Percentiles rank a stretch among this genome's conserved stretches.
phyloP scores from a whole-genome alignment of 192 early-diverging fungal genomes.

The Entomortierella lignicola region DNA sequence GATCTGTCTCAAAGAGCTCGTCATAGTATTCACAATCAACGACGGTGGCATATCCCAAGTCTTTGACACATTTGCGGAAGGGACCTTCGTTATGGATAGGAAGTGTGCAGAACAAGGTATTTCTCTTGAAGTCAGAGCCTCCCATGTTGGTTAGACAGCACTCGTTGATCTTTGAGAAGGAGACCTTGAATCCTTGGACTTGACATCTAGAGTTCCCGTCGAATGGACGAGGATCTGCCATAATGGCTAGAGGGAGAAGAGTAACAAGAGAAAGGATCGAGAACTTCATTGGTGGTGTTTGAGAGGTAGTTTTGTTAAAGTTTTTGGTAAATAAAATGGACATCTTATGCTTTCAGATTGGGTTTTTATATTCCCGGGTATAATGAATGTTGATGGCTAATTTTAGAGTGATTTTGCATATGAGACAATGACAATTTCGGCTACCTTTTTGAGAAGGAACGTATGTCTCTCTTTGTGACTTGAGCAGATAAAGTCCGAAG shows the following conservation, averaged over 20 bases:
- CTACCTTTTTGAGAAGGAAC: no score
- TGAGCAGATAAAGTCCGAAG: no score
- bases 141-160: constrained; percentile 40
- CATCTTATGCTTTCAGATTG: no score
- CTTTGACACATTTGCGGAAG: constrained; percentile 36
- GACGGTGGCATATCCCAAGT: constrained; percentile 22
- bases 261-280: neutral
- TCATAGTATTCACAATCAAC: constrained; percentile 26
- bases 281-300: no score
- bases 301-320: no score
- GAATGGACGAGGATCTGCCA: neutral
- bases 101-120: constrained; percentile 11
- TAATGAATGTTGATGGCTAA: no score
- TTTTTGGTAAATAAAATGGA: no score
- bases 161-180: constrained; percentile 15
- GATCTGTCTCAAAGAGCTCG: no score
- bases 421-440: no score
- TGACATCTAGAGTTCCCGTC: constrained; percentile 32
- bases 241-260: neutral
- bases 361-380: no score
- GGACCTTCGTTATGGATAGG: constrained; percentile 20
- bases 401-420: no score
- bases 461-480: no score
- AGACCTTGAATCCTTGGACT: constrained; percentile 18
- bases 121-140: constrained; percentile 12